Evolutionary conservation across 2,329 filamentous ascomycete genomes (phyloP).

Genomic region (Aspergillus arachidicola): DNA sequence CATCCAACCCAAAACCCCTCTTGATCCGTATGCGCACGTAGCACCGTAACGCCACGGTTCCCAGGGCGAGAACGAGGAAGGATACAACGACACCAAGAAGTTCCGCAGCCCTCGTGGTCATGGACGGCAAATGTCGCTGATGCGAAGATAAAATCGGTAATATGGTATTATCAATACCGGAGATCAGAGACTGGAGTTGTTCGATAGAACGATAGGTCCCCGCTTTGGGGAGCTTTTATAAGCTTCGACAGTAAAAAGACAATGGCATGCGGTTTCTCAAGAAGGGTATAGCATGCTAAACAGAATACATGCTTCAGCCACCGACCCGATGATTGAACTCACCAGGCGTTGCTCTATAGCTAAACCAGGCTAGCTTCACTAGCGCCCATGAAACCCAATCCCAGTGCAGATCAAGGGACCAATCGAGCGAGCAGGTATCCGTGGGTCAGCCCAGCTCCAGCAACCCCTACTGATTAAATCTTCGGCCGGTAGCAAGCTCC

Average conservation of each 20-base stretch:
- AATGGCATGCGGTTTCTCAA: background rate
- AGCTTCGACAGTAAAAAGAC: background rate
- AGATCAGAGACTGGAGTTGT: no score
- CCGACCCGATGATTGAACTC: background rate
- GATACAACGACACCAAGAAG: background rate
- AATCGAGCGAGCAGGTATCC: background rate
- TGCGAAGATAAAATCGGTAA: background rate
- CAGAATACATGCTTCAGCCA: background rate
- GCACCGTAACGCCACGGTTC: constrained; percentile 2
- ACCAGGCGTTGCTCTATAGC: background rate
- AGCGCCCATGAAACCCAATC: background rate
- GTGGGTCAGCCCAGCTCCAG: background rate
- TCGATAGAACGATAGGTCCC: background rate
- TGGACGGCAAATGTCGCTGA: background rate
- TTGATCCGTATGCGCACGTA: constrained; percentile 7
- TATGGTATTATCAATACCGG: background rate
- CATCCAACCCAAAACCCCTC: constrained; percentile 4
- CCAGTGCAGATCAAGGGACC: background rate
- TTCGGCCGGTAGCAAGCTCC: background rate
- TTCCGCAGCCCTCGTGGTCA: background rate
- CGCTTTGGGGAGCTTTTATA: background rate
- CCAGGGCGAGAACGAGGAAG: background rate
- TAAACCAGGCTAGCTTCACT: background rate
- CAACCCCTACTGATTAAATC: background rate
- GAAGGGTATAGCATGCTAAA: background rate